Percentiles rank a stretch among this genome's conserved stretches.
phyloP scores from a whole-genome alignment of 495 filamentous ascomycete genomes.

The Penicillium arizonense region DNA sequence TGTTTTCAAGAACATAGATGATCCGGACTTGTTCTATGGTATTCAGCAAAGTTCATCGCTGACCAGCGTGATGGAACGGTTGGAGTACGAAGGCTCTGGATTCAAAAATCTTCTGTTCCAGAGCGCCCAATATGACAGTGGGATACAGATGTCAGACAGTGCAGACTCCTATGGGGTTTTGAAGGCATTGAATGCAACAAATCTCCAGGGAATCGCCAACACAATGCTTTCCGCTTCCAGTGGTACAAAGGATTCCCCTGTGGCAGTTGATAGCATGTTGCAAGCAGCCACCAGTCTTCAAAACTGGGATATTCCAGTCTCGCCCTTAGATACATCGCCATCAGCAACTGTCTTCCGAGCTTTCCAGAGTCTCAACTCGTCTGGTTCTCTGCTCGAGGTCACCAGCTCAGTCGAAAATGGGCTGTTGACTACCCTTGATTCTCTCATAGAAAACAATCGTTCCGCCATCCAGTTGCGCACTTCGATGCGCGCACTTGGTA shows the following conservation, averaged over 20 bases:
- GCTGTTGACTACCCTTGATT: slow-evolving; percentile 61
- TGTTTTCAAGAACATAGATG: slow-evolving; percentile 88
- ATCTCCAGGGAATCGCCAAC: slow-evolving; percentile 47
- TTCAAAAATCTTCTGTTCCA: slow-evolving; percentile 87
- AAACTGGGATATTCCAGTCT: slow-evolving; percentile 87
- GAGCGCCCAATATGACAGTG: slow-evolving; percentile 87
- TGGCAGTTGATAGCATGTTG: slow-evolving; percentile 67
- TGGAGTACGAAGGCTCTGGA: slow-evolving; percentile 91
- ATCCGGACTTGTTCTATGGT: slow-evolving; percentile 96
- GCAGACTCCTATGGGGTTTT: slow-evolving; percentile 43
- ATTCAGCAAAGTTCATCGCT: slow-evolving; percentile 76
- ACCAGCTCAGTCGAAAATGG: slow-evolving; percentile 56
- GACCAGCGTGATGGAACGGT: slow-evolving; percentile 68
- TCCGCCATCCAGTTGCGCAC: slow-evolving; percentile 60
- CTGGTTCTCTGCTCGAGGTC: slow-evolving; percentile 51
- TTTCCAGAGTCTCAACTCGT: slow-evolving; percentile 76
- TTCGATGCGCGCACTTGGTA: slow-evolving; percentile 68
- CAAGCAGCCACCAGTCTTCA: slow-evolving; percentile 82
- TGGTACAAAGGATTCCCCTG: slow-evolving; percentile 25
- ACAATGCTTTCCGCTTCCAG: slow-evolving; percentile 37
- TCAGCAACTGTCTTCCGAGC: slow-evolving; percentile 72
- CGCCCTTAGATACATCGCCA: slow-evolving; percentile 56
- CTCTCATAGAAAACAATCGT: slow-evolving; percentile 52
- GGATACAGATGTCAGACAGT: slow-evolving; percentile 59
- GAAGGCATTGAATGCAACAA: slow-evolving; percentile 44